Evolutionary conservation across 768 basidiomycete species (phyloP).

Genomic region (Ramaria sp.): DNA sequence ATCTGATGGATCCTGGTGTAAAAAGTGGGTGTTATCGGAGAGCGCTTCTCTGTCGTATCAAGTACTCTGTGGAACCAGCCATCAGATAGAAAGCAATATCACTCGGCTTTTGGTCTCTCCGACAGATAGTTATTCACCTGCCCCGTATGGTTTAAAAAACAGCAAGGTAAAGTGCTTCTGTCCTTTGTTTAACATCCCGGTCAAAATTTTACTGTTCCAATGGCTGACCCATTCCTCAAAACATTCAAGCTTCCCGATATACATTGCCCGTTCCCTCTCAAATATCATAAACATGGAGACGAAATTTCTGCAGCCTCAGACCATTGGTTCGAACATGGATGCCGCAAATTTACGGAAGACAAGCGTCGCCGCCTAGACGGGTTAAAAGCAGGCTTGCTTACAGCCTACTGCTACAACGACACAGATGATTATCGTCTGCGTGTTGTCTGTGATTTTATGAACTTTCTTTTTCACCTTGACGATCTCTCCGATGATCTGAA

Average conservation of each 20-base stretch:
- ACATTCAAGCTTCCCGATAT: slow-evolving; percentile 23
- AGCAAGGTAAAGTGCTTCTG: no score
- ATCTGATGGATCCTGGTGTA: no score
- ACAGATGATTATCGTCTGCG: slow-evolving; percentile 46
- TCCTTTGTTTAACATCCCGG: no score
- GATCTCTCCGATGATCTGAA: slow-evolving; percentile 7
- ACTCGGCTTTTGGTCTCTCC: no score
- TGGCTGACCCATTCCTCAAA: no score
- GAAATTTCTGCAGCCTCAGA: slow-evolving; percentile 35
- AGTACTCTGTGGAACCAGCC: no score
- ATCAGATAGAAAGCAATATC: no score
- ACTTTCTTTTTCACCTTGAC: slow-evolving; percentile 28
- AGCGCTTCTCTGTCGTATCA: no score
- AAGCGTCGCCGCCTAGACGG: slow-evolving; percentile 31
- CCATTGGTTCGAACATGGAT: slow-evolving; percentile 23
- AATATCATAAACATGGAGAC: slow-evolving; percentile 35
- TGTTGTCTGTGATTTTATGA: slow-evolving; percentile 59
- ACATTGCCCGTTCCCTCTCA: slow-evolving; percentile 36
- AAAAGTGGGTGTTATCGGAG: no score
- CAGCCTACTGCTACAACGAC: slow-evolving; percentile 52
- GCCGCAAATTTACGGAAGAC: slow-evolving; percentile 5
- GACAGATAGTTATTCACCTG: no score
- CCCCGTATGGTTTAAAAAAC: no score
- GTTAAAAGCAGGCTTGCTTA: slow-evolving; percentile 55
- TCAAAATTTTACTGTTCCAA: no score